Base-by-base conservation (phyloP, 768 basidiomycete genomes). In the Suillus sp. region DNA sequence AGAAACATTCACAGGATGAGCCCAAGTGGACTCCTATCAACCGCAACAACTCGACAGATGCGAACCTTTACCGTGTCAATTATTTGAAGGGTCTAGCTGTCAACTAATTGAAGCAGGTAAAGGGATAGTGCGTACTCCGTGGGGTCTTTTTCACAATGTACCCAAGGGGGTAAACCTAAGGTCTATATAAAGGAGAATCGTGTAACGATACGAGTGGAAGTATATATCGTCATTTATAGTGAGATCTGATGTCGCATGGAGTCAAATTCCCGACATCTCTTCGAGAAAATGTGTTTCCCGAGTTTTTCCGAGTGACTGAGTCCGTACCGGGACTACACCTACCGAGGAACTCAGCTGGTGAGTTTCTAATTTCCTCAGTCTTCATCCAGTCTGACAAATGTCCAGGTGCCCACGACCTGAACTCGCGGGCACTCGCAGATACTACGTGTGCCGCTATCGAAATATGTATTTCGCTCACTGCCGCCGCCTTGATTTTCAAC, bases 21-120 rank as follows among this genome's bases (percentile, higher is more conserved):
- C 94, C 93, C 16, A 95, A 93, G 74, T 97, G 95, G 95, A 80
- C 84, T 1, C 91, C 94, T 0, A 78, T 92, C 73, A 87, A 90
- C 70, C 84, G 93, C 22, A 78, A 81, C 51, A 62, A 69, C 0
- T 80, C 79, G 25, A 90, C 90, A 0, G 93, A 95, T 45, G 68
- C 57, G 25, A 93, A 93, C 71, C 79, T 80, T 6, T 83, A 83
- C 75, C 80, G 93, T 20, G 30, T 85, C 10, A 79, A 82, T 11
- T 94, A 95, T 69, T 72, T 92, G 62, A 76, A 80, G 67, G 78
- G 68, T 54, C 76, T 90, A 27, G 70, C 79, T 35, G 79, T 84
- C 22, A 69, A 67, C 62, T 72, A 18, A 57, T 38, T 38, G 37
- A 18, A 27, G 35, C 1, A 4, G 11, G 14, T n/a, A 34, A 25